Evolutionary conservation across 805 yeast species (phyloP), one percentile per base, ranked within the genome.

Genomic region (Saturnispora besseyi): DNA sequence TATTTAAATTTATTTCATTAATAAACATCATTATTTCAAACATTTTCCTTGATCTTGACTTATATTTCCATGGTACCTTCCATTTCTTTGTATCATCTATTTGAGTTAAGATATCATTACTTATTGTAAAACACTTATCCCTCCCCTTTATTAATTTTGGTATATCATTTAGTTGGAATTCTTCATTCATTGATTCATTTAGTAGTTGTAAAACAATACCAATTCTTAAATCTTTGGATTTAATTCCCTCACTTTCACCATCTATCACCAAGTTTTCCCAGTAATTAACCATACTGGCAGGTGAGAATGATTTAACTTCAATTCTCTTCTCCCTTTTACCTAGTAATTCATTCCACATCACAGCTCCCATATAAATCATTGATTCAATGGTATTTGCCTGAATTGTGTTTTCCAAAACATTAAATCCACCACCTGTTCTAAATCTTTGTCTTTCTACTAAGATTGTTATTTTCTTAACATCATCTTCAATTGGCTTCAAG

Each of bases 361-460:
- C 44, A 21, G 52, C 36, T 1, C 55, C 55, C 57, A 54, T 54
- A 4, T 60, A 53, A 15, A 77, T 40, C 73, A 76, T 74, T 13
- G 72, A 70, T 57, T 81, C 87, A 32, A 81, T 57, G 22, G 79
- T 69, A 49, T 79, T 81, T 4, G 78, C 73, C 46, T 73, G 70
- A 29, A 80, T 59, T 3, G 81, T 72, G 49, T 73, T 71, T 49
- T 79, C 82, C 5, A 77, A 64, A 1, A 81, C 73, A 15, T 60
- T 62, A 10, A 68, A 65, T 2, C 75, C 65, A 0, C 82, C 76
- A 54, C 63, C 63, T 0, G 78, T 69, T 45, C 86, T 67, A 38
- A 74, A 67, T 37, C 87, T 57, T 59, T 82, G 87, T 50, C 79
- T 58, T 56, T 82, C 87, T 3, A 81, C 63, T 10, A 80, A 57